A percentile compares a stretch with the other conserved stretches of the same genome.
Evolutionary conservation across 2,329 filamentous ascomycete species (phyloP).

Genomic region (Colletotrichum theobromicola): DNA sequence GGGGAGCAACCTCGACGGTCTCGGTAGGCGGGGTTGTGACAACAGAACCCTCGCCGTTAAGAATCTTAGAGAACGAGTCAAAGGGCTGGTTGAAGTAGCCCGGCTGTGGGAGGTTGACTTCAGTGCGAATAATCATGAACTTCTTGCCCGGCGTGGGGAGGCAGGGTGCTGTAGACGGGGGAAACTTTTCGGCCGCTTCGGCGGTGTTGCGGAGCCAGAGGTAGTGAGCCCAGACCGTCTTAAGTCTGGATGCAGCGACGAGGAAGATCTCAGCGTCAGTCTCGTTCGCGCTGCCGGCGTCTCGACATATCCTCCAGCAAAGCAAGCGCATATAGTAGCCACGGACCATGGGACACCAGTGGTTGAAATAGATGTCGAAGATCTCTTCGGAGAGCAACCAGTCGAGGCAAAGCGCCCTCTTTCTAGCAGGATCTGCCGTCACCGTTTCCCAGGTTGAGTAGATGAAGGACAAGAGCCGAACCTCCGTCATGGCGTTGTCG

Average conservation of each 20-base stretch:
- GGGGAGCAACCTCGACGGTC: slow-evolving; percentile 23
- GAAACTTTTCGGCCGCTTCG: slow-evolving; percentile 56
- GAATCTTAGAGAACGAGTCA: slow-evolving; percentile 42
- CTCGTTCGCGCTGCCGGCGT: slow-evolving; percentile 68
- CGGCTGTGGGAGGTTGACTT: slow-evolving; percentile 55
- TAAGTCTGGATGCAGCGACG: slow-evolving; percentile 70
- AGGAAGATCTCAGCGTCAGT: slow-evolving; percentile 73
- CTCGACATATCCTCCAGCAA: slow-evolving; percentile 87
- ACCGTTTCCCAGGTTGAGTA: slow-evolving; percentile 82
- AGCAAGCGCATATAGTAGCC: slow-evolving; percentile 91
- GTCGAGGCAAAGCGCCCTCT: slow-evolving; percentile 71
- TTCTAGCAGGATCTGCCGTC: slow-evolving; percentile 68
- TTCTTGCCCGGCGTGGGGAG: slow-evolving; percentile 84
- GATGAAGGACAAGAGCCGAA: slow-evolving; percentile 81
- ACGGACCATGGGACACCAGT: slow-evolving; percentile 95
- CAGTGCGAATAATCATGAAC: slow-evolving; percentile 88
- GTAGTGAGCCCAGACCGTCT: slow-evolving; percentile 79
- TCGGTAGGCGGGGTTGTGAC: background rate
- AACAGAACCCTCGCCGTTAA: slow-evolving; percentile 15
- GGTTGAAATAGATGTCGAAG: slow-evolving; percentile 85
- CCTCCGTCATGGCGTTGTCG: slow-evolving; percentile 88
- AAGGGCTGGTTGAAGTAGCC: slow-evolving; percentile 54
- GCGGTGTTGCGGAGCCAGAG: slow-evolving; percentile 74
- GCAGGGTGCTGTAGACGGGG: slow-evolving; percentile 80
- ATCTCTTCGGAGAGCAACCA: slow-evolving; percentile 78